A percentile compares a stretch with the other conserved stretches of the same genome.
Evolutionary conservation across 768 basidiomycete genomes (phyloP).

Genomic region (Rubroboletus pulcherrimus): DNA sequence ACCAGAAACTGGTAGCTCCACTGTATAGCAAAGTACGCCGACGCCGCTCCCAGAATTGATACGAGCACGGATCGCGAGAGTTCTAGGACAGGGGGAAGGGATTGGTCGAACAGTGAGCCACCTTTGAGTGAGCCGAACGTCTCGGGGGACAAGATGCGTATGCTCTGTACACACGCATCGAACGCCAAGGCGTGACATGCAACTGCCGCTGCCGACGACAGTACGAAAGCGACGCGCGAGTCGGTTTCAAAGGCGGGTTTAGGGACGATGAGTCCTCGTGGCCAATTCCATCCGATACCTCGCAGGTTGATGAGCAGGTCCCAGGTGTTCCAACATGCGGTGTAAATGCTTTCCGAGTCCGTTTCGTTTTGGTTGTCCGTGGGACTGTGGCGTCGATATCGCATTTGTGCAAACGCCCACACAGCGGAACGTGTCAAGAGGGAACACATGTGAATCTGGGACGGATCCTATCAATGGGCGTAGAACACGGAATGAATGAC

Average conservation of each 20-base stretch:
- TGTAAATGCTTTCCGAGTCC: conserved; percentile 1
- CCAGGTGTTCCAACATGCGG: conserved; percentile 26
- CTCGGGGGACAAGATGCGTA: conserved; percentile 34
- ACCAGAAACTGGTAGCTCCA: conserved; percentile 38
- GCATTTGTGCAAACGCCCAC: conserved; percentile 20
- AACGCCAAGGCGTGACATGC: conserved; percentile 10
- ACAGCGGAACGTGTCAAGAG: conserved; percentile 12
- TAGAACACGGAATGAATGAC: not conserved
- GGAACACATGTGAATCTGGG: conserved; percentile 16
- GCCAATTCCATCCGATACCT: conserved; percentile 30
- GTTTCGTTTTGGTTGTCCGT: not conserved
- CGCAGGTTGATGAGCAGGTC: conserved; percentile 24
- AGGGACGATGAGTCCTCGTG: conserved; percentile 16
- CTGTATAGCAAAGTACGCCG: conserved; percentile 38
- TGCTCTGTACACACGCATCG: conserved; percentile 13
- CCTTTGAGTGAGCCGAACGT: conserved; percentile 35
- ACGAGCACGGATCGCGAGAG: conserved; percentile 41
- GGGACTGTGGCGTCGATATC: conserved; percentile 12
- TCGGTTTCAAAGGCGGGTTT: conserved; percentile 3
- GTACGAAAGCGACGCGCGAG: conserved; percentile 13
- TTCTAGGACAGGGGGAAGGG: conserved; percentile 30
- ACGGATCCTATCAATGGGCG: not conserved
- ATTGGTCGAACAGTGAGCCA: conserved; percentile 34
- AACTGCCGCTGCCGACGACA: not conserved
- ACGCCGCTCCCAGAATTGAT: conserved; percentile 39